Conservation (phyloP, 495 filamentous ascomycete genomes). For the Neurospora terricola region DNA sequence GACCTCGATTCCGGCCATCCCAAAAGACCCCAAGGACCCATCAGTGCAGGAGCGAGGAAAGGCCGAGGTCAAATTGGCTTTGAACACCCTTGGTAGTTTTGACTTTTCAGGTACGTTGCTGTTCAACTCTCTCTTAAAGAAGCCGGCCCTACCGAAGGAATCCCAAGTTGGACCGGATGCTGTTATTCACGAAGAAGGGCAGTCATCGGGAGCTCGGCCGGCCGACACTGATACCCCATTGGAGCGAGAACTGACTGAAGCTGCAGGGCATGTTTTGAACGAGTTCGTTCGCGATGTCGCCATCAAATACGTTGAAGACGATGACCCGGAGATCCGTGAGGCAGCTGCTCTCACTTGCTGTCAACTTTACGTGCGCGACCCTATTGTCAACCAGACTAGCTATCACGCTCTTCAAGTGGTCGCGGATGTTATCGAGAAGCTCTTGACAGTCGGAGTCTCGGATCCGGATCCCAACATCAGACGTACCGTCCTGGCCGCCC, state of each 20-base stretch:
- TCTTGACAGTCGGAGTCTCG: conserved; percentile 87
- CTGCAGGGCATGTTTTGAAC: conserved; percentile 74
- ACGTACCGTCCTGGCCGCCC: conserved; percentile 71
- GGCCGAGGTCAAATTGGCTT: conserved; percentile 78
- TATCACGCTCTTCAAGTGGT: conserved; percentile 94
- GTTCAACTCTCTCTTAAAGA: neutral
- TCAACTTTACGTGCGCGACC: conserved; percentile 90
- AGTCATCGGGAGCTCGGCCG: neutral
- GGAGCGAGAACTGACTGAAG: conserved; percentile 8
- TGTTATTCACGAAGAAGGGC: neutral
- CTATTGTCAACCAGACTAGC: conserved; percentile 95
- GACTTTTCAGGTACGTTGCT: conserved; percentile 62
- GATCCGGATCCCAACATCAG: conserved; percentile 86
- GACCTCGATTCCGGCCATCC: conserved; percentile 65
- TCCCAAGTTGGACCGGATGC: neutral
- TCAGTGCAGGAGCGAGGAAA: conserved; percentile 63
- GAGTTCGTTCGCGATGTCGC: conserved; percentile 98
- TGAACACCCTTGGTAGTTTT: conserved; percentile 91
- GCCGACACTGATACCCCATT: neutral
- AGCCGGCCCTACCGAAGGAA: neutral
- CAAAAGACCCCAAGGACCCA: conserved; percentile 76
- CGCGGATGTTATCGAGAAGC: conserved; percentile 91
- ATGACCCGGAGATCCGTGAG: conserved; percentile 86
- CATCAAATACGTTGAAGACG: conserved; percentile 93
- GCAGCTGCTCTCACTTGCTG: conserved; percentile 95